A percentile compares a stretch with the other conserved stretches of the same genome.
Evolutionary conservation across 176 grass and related monocot species (phyloP).

Genomic region (Triticum dicoccoides): DNA sequence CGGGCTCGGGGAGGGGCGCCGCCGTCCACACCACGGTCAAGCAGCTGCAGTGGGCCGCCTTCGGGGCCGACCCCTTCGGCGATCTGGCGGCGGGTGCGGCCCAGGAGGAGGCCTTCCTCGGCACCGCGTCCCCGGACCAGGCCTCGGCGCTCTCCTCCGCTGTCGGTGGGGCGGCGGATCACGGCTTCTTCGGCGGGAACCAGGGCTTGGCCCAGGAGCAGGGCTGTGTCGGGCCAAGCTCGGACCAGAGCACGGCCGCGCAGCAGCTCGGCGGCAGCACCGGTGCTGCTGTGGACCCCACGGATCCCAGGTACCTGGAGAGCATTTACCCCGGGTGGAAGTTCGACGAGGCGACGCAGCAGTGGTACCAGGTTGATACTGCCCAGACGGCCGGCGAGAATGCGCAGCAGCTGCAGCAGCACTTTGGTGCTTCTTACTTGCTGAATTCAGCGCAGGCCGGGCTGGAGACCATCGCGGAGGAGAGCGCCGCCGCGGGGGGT

Average conservation of each 20-base stretch:
- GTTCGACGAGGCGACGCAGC: slow-evolving; percentile 58
- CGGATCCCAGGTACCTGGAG: slow-evolving; percentile 61
- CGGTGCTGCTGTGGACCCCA: slow-evolving; percentile 1
- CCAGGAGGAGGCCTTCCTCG: neutral
- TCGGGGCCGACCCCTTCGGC: slow-evolving; percentile 59
- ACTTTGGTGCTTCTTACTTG: slow-evolving; percentile 39
- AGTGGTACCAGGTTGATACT: slow-evolving; percentile 78
- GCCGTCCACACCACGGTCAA: slow-evolving; percentile 61
- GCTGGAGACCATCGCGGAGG: slow-evolving; percentile 77
- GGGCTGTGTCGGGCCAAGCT: slow-evolving; percentile 5
- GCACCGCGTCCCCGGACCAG: slow-evolving; percentile 16
- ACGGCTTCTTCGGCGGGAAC: slow-evolving; percentile 2
- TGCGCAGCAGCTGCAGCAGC: slow-evolving; percentile 21
- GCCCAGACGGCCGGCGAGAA: slow-evolving; percentile 14
- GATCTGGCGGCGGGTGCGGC: slow-evolving; percentile 29
- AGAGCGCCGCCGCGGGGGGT: slow-evolving; percentile 11
- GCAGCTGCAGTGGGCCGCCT: slow-evolving; percentile 83
- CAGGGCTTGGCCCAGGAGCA: slow-evolving; percentile 23
- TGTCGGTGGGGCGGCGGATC: slow-evolving; percentile 24
- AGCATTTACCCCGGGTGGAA: slow-evolving; percentile 87
- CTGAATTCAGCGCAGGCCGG: slow-evolving; percentile 46
- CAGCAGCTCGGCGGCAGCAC: neutral
- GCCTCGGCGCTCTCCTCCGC: neutral
- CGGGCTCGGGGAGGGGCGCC: slow-evolving; percentile 17
- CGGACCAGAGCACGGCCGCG: neutral